Evolutionary conservation across 768 basidiomycete genomes (phyloP), one percentile per base, ranked within the genome.

Genomic region (Candolleomyces efflorescens): DNA sequence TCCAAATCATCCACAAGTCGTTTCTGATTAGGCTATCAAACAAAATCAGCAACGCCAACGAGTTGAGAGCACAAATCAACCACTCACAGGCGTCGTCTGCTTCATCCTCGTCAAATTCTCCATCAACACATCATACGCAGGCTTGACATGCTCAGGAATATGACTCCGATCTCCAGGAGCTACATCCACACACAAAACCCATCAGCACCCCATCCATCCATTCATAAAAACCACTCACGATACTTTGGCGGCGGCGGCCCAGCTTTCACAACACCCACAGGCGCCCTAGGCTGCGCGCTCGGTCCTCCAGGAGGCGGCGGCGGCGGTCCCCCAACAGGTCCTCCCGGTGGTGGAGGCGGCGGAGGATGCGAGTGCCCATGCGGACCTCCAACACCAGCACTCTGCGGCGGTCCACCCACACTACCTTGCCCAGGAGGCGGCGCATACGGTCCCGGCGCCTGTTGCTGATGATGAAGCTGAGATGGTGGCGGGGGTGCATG

Each of bases 101-200:
- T 82, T 92, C 73, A 92, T 68, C 41, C 80, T 79, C 46, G 76
- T 74, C 63, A 95, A 66, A 56, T 89, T 85, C 47, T 78, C 78
- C 20, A 78, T 78, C 39, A 97, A 75, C 17, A 89, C 76, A 52
- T 83, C 77, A 60, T 79, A 94, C 51, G 90, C 84, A 0, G 88
- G 85, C 56, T 77, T 70, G 20, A 82, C 78, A 47, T 78, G 73
- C 9, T 87, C 84, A 0, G 94, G 89, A 53, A 98, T 97, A 69
- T 98, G 96, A n/a, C 82, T 84, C 24, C 94, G 81, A 69, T 98
- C 96, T 55, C 96, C 95, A 53, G 86, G 79, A 44, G 95, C 94
- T 96, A 67, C 13, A 47, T n/a, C n/a, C n/a, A n/a, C n/a, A n/a
- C n/a, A n/a, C n/a, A 67, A 56, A 1, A 49, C 5, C 24, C 52